Evolutionary conservation across 371 early-diverging fungal species (phyloP).

Genomic region (Rhizoclosmatium hyalinum): DNA sequence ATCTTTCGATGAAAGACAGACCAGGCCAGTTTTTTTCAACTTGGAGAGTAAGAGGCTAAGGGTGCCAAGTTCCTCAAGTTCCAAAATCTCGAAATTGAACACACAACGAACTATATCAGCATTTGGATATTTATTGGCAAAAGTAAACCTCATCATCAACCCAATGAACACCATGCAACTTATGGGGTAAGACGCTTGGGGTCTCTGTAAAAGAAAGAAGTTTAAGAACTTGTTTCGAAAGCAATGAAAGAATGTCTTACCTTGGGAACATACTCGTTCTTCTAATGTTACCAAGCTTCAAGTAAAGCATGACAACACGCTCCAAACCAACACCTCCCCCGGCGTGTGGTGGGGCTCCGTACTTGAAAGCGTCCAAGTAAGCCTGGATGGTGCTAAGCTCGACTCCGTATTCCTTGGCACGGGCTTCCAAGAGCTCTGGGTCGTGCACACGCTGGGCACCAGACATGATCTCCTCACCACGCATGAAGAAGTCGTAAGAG

Average conservation of each 20-base stretch:
- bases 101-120: no score
- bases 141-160: background rate
- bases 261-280: conserved; percentile 98
- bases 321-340: conserved; percentile 99
- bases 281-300: conserved; percentile 97
- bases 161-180: background rate
- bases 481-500: conserved; percentile 99
- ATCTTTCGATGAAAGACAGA: background rate
- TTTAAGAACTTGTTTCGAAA: background rate
- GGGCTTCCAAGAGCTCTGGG: conserved; percentile 80
- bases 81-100: no score
- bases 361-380: conserved; percentile 98
- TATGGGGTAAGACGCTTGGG: conserved; percentile 76
- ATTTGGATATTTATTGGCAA: background rate
- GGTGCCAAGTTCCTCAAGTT: no score
- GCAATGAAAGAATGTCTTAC: background rate
- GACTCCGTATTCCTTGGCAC: conserved; percentile 84
- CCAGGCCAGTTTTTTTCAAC: background rate
- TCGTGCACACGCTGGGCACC: conserved; percentile 99
- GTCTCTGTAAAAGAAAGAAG: conserved; percentile 57
- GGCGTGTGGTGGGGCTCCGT: conserved; percentile 99
- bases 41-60: background rate
- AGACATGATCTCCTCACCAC: conserved; percentile 99
- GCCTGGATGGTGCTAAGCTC: conserved; percentile 85
- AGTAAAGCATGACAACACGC: conserved; percentile 98